phyloP scores from a whole-genome alignment of 371 early-diverging fungal genomes.

The Phascolomyces articulosus region DNA sequence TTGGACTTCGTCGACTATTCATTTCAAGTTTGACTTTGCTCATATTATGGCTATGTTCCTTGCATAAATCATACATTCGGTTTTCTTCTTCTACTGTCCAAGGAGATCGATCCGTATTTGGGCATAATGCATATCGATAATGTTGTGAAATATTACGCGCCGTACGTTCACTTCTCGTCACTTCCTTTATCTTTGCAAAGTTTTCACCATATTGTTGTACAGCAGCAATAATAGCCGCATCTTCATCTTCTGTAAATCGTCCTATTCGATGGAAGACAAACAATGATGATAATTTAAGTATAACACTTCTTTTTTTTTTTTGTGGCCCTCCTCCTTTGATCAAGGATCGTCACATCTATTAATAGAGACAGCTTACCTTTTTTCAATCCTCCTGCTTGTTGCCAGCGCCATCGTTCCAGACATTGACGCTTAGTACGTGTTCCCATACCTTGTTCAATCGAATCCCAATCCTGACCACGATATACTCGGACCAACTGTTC shows the following conservation, averaged over 20 bases:
- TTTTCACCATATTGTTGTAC: constrained; percentile 37
- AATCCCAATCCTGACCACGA: constrained; percentile 25
- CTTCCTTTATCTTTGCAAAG: constrained; percentile 33
- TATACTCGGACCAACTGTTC: constrained; percentile 8
- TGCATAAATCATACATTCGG: constrained; percentile 14
- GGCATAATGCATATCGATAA: constrained; percentile 33
- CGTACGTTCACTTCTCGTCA: constrained; percentile 31
- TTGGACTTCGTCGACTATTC: constrained; percentile 22
- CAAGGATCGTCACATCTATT: too few relatives aligned
- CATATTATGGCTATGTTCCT: constrained; percentile 22
- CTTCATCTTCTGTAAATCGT: constrained; percentile 35
- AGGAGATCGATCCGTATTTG: constrained; percentile 35
- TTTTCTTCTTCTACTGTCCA: constrained; percentile 38
- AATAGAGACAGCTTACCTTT: too few relatives aligned
- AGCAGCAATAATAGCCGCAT: constrained; percentile 24
- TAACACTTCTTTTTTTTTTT: neutral
- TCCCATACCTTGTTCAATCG: constrained; percentile 19
- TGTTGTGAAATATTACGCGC: constrained; percentile 46
- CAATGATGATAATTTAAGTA: neutral
- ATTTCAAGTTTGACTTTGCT: constrained; percentile 22
- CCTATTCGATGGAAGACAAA: constrained; percentile 18
- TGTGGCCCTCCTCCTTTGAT: too few relatives aligned
- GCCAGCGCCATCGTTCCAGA: constrained; percentile 45
- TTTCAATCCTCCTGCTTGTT: constrained; percentile 14
- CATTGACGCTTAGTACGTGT: constrained; percentile 40